phyloP scores from a whole-genome alignment of 169 alveolate species.

The Plasmodium falciparum region DNA sequence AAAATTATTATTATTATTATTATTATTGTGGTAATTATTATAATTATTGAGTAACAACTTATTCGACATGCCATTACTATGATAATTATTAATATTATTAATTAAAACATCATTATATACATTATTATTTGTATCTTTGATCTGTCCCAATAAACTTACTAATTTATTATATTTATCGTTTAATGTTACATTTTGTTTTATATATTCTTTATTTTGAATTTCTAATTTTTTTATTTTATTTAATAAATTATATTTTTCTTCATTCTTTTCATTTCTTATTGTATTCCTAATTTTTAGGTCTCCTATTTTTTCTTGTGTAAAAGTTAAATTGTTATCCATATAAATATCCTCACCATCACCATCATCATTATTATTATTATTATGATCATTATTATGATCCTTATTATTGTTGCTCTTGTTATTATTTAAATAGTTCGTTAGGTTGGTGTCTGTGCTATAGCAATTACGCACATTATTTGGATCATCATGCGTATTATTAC shows the following conservation, averaged over 20 bases:
- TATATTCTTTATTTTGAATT: conserved; percentile 27
- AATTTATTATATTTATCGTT: conserved; percentile 35
- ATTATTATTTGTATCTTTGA: not conserved
- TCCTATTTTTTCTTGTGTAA: not conserved
- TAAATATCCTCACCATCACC: not conserved
- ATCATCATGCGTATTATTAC: too few relatives aligned
- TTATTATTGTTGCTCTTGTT: not conserved
- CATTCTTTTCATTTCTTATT: not conserved
- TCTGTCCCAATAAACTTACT: conserved; percentile 13
- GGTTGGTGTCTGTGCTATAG: too few relatives aligned
- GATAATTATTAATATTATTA: not conserved
- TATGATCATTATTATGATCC: not conserved
- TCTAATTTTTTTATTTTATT: conserved; percentile 34
- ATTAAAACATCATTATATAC: not conserved
- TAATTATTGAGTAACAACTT: not conserved
- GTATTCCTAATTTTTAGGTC: not conserved
- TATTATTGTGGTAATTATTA: not conserved
- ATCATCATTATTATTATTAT: not conserved
- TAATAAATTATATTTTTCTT: conserved; percentile 1
- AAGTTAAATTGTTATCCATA: not conserved
- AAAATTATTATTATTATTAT: not conserved
- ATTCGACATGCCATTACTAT: not conserved
- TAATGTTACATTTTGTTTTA: conserved; percentile 11
- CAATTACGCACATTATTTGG: too few relatives aligned
- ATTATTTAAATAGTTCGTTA: too few relatives aligned